Evolutionary conservation across 371 early-diverging fungal species (phyloP), one percentile per base, ranked within the genome.

Genomic region (Blakeslea trispora): DNA sequence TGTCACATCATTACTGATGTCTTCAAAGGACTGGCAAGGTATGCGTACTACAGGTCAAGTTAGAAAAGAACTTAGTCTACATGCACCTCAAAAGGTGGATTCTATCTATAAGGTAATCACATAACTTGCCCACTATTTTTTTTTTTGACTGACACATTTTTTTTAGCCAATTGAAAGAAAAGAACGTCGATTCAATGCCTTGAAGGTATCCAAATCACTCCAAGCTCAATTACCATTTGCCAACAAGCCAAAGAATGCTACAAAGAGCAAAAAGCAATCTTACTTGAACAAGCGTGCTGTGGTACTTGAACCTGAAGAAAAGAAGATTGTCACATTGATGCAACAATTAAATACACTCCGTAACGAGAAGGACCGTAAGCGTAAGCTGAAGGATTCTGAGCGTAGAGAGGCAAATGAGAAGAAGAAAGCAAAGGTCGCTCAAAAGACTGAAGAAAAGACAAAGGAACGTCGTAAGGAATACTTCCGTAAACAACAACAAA

Each of bases 41-140:
- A 93, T 98, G 93, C 85, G 95, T 34, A 75, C 91, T 23, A 90
- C 89, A 10, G 92, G 94, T 43, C 89, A 97, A 75, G 84, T 99
- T 31, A 88, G 99, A 47, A 81, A 87, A 23, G 92, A 86, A n/a
- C 66, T 81, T 31, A 77, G 74, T 32, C 17, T 92, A 53, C 67
- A 74, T 5, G 80, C 87, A 47, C 92, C 91, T 1, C 77, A 81
- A 63, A 88, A 92, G 54, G 66, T 75, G 34, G 92, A 96, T 69
- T 94, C 96, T 17, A 68, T 75, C 28, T 96, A 97, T 74, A 89
- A 87, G 79, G 90, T 83, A n/a, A n/a, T n/a, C n/a, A n/a, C n/a
- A n/a, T n/a, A n/a, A n/a, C n/a, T n/a, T n/a, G 50, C 35, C 18
- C 8, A 50, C 8, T 23, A 5, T 14, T 48, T 17, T 22, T 15